A percentile compares a stretch with the other conserved stretches of the same genome.
Conservation (phyloP, 495 filamentous ascomycete species). For the Aspergillus conjunctus region DNA sequence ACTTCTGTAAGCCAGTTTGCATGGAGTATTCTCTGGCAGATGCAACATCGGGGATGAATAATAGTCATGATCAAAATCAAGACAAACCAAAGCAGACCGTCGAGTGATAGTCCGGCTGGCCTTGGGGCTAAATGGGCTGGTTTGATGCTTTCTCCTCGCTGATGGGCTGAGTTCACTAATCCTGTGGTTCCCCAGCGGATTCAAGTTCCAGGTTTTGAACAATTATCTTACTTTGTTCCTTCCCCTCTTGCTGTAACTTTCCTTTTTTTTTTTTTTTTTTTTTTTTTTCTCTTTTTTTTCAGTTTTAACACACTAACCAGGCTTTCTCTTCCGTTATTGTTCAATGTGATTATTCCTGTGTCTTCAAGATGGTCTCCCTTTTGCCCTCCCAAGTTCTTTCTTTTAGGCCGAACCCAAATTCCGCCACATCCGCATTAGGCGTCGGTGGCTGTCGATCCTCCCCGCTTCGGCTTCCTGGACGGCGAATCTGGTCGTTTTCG, state of each 20-base stretch:
- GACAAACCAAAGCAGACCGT: neutral
- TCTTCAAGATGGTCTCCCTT: no score
- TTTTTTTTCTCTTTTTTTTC: no score
- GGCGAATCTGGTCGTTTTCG: neutral
- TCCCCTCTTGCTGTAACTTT: no score
- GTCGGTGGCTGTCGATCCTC: constrained; percentile 9
- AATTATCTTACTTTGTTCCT: neutral
- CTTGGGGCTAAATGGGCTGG: neutral
- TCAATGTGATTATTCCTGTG: no score
- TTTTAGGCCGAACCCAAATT: neutral
- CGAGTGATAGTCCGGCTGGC: neutral
- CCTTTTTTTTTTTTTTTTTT: no score
- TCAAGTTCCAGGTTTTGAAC: neutral
- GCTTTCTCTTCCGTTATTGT: neutral
- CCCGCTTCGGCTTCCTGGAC: constrained; percentile 7
- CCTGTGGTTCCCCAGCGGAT: neutral
- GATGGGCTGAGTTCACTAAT: neutral
- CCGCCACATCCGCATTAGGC: constrained; percentile 10
- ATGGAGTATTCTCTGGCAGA: no score
- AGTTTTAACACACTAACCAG: neutral
- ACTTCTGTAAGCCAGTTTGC: neutral
- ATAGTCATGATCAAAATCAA: neutral
- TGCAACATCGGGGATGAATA: neutral
- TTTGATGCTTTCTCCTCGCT: neutral
- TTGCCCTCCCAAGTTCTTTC: neutral